Evolutionary conservation across 495 filamentous ascomycete species (phyloP).

Genomic region (Neurospora hispaniola): DNA sequence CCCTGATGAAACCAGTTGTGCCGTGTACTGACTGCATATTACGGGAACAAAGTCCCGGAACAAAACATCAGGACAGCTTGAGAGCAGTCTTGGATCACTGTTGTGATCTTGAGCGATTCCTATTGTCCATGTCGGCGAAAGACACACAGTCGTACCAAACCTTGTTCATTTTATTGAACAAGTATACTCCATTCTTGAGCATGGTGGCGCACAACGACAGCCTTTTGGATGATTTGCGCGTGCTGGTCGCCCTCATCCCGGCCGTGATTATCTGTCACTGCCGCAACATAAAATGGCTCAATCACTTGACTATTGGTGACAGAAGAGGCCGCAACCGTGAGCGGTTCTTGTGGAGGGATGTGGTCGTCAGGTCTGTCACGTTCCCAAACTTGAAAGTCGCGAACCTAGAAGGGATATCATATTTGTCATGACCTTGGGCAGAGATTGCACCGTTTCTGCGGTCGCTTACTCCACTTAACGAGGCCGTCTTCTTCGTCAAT

Average conservation of each 20-base stretch:
- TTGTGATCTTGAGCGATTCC: neutral
- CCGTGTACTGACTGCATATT: too few relatives aligned
- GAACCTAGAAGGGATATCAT: neutral
- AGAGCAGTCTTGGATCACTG: neutral
- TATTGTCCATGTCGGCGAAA: neutral
- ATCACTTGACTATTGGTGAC: neutral
- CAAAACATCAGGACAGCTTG: too few relatives aligned
- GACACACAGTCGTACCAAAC: neutral
- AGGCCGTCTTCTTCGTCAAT: neutral
- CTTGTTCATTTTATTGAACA: neutral
- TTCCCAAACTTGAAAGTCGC: neutral
- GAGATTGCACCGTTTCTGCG: neutral
- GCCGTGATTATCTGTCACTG: neutral
- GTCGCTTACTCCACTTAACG: neutral
- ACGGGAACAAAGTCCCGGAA: too few relatives aligned
- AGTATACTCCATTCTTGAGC: neutral
- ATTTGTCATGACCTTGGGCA: too few relatives aligned
- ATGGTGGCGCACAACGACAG: neutral
- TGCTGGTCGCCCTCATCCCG: neutral
- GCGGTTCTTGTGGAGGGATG: neutral
- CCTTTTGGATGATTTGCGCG: neutral
- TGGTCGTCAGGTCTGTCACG: neutral
- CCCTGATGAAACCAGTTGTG: too few relatives aligned
- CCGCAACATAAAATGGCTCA: neutral
- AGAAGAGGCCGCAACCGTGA: too few relatives aligned